phyloP scores from a whole-genome alignment of 306 rosid species.

The Pyrus pyrifolia region DNA sequence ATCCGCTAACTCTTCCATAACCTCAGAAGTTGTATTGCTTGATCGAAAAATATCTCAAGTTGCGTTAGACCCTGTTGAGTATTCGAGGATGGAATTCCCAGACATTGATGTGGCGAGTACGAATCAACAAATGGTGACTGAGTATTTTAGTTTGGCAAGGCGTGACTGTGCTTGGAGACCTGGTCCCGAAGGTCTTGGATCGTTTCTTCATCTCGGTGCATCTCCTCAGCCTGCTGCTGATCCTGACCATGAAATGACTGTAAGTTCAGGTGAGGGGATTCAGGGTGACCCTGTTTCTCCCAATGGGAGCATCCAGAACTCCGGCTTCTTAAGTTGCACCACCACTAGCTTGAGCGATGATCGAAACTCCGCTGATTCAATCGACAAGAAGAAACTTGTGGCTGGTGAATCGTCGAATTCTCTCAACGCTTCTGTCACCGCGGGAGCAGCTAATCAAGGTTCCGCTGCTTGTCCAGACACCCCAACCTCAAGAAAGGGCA shows the following conservation, averaged over 20 bases:
- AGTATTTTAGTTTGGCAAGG: constrained; percentile 53
- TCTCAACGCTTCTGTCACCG: constrained; percentile 15
- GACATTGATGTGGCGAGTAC: constrained; percentile 58
- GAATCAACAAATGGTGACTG: constrained; percentile 77
- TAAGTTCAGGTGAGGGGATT: constrained; percentile 35
- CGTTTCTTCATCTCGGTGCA: constrained; percentile 75
- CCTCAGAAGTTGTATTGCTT: constrained; percentile 83
- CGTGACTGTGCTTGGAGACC: constrained; percentile 28
- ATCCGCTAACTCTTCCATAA: constrained; percentile 52
- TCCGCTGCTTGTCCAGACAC: constrained; percentile 45
- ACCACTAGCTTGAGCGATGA: constrained; percentile 68
- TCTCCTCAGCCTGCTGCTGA: constrained; percentile 29
- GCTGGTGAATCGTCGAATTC: constrained; percentile 28
- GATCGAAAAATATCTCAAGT: constrained; percentile 47
- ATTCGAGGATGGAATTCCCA: constrained; percentile 81
- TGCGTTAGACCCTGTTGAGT: constrained; percentile 58
- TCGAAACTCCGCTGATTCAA: constrained; percentile 50
- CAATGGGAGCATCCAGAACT: constrained; percentile 52
- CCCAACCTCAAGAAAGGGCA: constrained; percentile 61
- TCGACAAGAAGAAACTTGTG: constrained; percentile 39
- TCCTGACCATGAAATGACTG: constrained; percentile 60
- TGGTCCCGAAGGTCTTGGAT: constrained; percentile 32
- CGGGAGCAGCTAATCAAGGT: constrained; percentile 27
- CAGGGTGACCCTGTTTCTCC: constrained; percentile 48
- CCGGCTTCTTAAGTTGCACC: constrained; percentile 58